Evolutionary conservation across 108 stramenopile species (phyloP), one percentile per base, ranked within the genome.

Genomic region (Discostella pseudostelligera): DNA sequence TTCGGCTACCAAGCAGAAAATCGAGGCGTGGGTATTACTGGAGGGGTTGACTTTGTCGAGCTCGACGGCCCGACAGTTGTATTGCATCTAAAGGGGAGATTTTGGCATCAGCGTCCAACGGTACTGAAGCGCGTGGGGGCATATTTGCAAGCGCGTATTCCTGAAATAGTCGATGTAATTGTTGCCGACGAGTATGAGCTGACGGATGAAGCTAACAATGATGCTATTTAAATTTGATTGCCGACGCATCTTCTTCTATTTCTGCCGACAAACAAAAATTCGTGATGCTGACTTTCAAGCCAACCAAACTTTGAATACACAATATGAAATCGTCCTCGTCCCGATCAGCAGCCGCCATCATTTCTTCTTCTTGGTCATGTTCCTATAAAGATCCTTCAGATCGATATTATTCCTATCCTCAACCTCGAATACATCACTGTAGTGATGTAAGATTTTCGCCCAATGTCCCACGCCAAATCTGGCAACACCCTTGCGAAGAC

Each of bases 1-100:
- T 97, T 97, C 76, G 96, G 96, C 0, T 96, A 97, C 70, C 80
- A 71, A 39, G 90, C 87, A 28, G 96, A 97, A 67, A 97, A 95
- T 67, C 67, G 90, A 21, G 89, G 89, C 8, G 96, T 97, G 1
- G 96, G 96, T 3, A 97, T 97, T 51, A 97, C 96, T 4, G 96
- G 96, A 35, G 88, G 87, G n/a, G 93, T 96, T 14, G 95, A 97
- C 58, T 94, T 85, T 66, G 95, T 96, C 8, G 93, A 90, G 49
- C 63, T 96, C 55, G 95, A 97, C 45, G 96, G 96, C 8, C 96
- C 96, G 3, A 83, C 69, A 9, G 77, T 78, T 1, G 72, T 79
- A 13, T 21, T 79, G 22, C 57, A 69, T 42, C 44, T 87, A 11
- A 87, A 88, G 48, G 95, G 95, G 21, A 70, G 96, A 43, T 97